Evolutionary conservation across 2,329 filamentous ascomycete genomes (phyloP).

Genomic region (Colletotrichum sp.): DNA sequence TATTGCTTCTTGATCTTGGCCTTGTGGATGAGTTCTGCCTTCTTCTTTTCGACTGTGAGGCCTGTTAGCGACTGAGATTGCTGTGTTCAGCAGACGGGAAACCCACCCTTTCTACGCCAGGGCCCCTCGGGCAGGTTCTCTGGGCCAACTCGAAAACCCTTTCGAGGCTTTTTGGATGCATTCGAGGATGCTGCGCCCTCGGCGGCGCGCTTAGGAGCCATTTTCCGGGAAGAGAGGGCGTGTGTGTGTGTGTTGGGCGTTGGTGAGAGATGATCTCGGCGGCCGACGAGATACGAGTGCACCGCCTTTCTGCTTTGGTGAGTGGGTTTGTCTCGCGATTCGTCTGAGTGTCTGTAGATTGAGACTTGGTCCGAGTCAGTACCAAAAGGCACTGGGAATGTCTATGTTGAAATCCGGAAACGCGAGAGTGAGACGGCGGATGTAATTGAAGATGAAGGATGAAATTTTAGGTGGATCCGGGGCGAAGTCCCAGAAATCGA

Average conservation of each 20-base stretch:
- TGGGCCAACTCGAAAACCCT: conserved; percentile 86
- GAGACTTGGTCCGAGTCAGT: neutral
- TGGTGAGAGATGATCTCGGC: neutral
- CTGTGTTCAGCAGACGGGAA: neutral
- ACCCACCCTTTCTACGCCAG: conserved; percentile 76
- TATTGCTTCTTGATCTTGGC: conserved; percentile 94
- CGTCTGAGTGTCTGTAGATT: neutral
- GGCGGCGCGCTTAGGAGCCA: conserved; percentile 66
- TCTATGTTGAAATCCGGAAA: neutral
- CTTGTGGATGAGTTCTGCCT: conserved; percentile 86
- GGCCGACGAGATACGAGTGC: neutral
- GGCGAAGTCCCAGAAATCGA: neutral
- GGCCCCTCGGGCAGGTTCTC: conserved; percentile 90
- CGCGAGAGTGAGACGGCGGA: neutral
- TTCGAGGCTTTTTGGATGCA: conserved; percentile 57
- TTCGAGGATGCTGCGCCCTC: conserved; percentile 32
- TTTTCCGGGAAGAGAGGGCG: conserved; percentile 30
- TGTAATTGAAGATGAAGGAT: conserved; percentile 1
- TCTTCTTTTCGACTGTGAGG: conserved; percentile 79
- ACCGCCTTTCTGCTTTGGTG: neutral
- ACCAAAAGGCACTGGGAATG: neutral
- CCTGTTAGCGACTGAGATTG: neutral
- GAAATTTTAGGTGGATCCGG: conserved; percentile 19
- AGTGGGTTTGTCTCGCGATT: neutral
- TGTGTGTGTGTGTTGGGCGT: neutral